These are phyloP conservation scores for Lecanicillium sp. DNA, from an alignment of 2,329 filamentous ascomycete genomes.

Conservation along the genomic window DNA sequence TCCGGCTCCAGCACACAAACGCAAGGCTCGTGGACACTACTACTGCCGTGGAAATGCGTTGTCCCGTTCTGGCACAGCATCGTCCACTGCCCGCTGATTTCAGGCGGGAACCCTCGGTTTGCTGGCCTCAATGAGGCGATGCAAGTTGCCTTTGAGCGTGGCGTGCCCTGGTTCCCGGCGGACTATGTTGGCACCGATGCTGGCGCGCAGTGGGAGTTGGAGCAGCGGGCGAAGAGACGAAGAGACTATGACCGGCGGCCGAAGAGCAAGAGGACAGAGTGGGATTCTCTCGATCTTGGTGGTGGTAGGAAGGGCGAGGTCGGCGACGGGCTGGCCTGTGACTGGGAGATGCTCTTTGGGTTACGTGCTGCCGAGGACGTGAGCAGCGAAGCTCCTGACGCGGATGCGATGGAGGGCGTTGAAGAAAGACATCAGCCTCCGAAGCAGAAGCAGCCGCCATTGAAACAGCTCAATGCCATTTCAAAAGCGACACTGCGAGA, in stretches of 20 bases:
- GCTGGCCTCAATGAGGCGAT: slow-evolving; percentile 73
- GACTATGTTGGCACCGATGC: slow-evolving; percentile 76
- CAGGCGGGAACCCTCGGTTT: slow-evolving; percentile 73
- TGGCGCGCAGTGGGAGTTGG: slow-evolving; percentile 69
- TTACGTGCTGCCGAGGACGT: slow-evolving; percentile 10
- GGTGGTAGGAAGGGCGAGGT: slow-evolving; percentile 71
- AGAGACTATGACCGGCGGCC: slow-evolving; percentile 26
- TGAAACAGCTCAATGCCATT: slow-evolving; percentile 16
- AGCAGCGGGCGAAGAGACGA: slow-evolving; percentile 47
- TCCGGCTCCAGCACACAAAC: slow-evolving; percentile 36
- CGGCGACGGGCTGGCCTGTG: slow-evolving; percentile 74
- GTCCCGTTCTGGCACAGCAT: slow-evolving; percentile 78
- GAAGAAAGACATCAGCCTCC: slow-evolving; percentile 7
- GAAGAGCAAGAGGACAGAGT: slow-evolving; percentile 73
- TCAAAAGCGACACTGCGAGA: slow-evolving; percentile 18
- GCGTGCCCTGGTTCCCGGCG: slow-evolving; percentile 74
- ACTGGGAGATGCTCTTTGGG: slow-evolving; percentile 65
- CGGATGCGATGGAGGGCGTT: slow-evolving; percentile 6
- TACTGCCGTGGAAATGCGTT: slow-evolving; percentile 88
- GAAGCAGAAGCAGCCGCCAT: background rate
- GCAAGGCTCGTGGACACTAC: slow-evolving; percentile 70
- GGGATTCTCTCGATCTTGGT: slow-evolving; percentile 66
- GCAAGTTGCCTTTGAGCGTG: slow-evolving; percentile 76
- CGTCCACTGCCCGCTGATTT: slow-evolving; percentile 72
- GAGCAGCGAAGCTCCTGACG: slow-evolving; percentile 6